Percentiles rank a stretch among this genome's conserved stretches.
phyloP scores from a whole-genome alignment of 345 rosid genomes.

The Eucalyptus shirleyi region DNA sequence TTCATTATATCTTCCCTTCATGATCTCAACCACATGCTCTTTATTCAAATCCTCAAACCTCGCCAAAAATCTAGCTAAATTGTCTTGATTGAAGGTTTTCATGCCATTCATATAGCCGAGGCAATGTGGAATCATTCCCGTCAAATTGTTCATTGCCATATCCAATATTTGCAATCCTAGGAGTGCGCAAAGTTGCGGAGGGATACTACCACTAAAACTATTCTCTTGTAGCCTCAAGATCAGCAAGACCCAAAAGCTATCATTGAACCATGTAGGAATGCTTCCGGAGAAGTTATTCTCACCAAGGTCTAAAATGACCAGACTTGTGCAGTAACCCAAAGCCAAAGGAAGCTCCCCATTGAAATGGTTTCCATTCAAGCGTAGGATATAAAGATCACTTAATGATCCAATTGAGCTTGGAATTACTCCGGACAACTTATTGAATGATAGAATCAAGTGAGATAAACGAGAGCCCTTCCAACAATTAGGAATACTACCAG shows the following conservation, averaged over 20 bases:
- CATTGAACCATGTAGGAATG: not conserved
- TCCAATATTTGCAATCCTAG: not conserved
- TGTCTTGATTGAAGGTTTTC: not conserved
- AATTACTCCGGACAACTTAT: not conserved
- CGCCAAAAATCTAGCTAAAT: not conserved
- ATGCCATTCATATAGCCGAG: not conserved
- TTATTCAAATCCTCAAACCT: not conserved
- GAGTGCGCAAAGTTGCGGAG: slow-evolving; percentile 1
- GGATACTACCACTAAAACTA: slow-evolving; percentile 2
- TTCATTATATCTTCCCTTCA: not conserved
- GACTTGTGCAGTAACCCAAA: not conserved
- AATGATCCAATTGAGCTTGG: not conserved
- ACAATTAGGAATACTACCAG: not conserved
- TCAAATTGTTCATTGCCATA: not conserved
- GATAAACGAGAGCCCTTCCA: not conserved
- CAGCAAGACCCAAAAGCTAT: not conserved
- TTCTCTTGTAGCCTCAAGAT: not conserved
- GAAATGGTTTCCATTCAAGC: not conserved
- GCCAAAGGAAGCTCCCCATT: not conserved
- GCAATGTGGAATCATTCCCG: not conserved
- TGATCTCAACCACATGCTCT: not conserved
- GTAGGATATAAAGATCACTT: not conserved
- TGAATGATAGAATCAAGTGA: not conserved
- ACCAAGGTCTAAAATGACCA: not conserved
- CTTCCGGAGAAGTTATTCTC: not conserved